Evolutionary conservation across 2,329 filamentous ascomycete genomes (phyloP), one percentile per base, ranked within the genome.

Genomic region (Alternaria conjuncta): DNA sequence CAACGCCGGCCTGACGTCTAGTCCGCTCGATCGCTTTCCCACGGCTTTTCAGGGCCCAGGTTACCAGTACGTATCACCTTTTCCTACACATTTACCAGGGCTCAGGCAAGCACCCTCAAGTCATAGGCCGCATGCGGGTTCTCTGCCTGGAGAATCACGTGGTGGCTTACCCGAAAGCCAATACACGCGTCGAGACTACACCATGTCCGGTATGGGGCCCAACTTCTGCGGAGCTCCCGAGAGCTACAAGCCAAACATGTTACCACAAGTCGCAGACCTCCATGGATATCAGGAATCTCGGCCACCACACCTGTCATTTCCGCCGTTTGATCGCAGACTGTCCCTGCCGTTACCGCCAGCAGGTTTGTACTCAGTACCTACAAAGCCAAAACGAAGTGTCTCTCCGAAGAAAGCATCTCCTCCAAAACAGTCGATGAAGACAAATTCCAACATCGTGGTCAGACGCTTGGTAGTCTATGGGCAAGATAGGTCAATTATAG

Each of bases 391-490:
- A 49, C 23, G 36, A 36, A 64, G 51, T 25, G 6, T 46, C 6
- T 63, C 57, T 50, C 41, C 62, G 4, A 20, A 21, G 6, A 67
- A 72, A 46, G 7, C 20, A 12, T 26, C 28, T 32, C 21, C 15
- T 25, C 21, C 54, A 18, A 28, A 21, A 26, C n/a, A 55, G 10
- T 1, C 15, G 8, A 21, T 50, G 7, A 46, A 44, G 12, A 13
- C 30, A 30, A 41, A 9, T 8, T 10, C 49, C 28, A 57, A 53
- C n/a, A 20, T 69, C 15, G 12, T 55, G 0, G 6, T 76, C 20
- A 63, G 44, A 8, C 68, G 69, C 12, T 61, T 76, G 5, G 56
- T 74, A 2, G 65, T 77, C 12, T 66, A 53, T 7, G 70, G 70
- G 6, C 57, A 61, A n/a, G 23, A 66, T 18, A 63, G 63, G 9